These are phyloP conservation scores for Cenchrus purpureus DNA, from an alignment of 176 grass and related monocot species.

Conservation along the genomic window DNA sequence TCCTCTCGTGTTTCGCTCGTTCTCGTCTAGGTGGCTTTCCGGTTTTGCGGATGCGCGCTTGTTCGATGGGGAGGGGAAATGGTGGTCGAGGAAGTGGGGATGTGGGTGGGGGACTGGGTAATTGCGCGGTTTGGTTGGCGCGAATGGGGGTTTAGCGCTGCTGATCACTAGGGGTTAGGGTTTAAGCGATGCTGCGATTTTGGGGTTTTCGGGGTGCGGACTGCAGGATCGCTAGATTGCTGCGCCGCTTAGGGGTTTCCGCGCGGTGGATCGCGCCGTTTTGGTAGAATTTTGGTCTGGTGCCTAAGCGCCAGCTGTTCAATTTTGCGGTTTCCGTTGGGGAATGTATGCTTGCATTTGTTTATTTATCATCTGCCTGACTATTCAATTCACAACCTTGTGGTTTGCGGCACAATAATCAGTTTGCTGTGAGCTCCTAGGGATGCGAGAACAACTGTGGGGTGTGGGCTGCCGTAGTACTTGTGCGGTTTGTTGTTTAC, in stretches of 20 bases:
- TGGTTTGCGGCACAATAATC: neutral
- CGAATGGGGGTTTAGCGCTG: constrained; percentile 22
- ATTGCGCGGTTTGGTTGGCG: neutral
- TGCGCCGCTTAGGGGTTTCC: neutral
- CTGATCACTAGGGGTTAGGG: constrained; percentile 47
- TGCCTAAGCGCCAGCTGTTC: constrained; percentile 5
- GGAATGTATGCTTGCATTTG: neutral
- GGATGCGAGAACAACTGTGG: neutral
- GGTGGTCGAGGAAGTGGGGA: neutral
- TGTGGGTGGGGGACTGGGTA: neutral
- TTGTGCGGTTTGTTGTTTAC: neutral
- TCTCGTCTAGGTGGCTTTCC: neutral
- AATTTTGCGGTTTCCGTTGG: neutral
- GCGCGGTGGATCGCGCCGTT: neutral
- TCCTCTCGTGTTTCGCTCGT: too few relatives aligned
- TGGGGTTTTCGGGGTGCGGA: neutral
- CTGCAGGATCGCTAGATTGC: neutral
- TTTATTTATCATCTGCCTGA: neutral
- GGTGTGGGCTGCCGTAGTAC: neutral
- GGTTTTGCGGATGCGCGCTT: neutral
- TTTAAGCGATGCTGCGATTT: constrained; percentile 19
- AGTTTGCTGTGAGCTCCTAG: neutral
- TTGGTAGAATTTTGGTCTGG: neutral
- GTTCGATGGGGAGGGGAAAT: neutral
- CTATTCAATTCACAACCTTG: neutral